Evolutionary conservation across 2,329 filamentous ascomycete species (phyloP).

Genomic region (Trichoderma atroviride): DNA sequence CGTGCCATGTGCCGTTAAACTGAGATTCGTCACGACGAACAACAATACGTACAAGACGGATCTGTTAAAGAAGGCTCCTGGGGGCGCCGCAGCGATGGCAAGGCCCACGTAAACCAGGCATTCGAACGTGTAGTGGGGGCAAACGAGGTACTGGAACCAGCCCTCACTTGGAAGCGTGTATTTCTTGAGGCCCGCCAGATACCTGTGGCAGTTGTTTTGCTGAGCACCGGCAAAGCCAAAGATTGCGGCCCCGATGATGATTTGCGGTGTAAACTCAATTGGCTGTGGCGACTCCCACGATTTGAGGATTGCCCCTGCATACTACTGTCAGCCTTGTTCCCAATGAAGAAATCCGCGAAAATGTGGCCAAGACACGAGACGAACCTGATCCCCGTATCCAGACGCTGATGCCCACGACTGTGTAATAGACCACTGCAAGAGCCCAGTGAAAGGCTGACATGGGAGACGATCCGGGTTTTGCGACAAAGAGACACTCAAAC

Average conservation of each 20-base stretch:
- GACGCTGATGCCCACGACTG: slow-evolving; percentile 70
- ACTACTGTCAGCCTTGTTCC: not conserved
- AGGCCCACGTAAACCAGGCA: slow-evolving; percentile 82
- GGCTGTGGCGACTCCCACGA: slow-evolving; percentile 36
- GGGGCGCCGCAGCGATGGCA: slow-evolving; percentile 71
- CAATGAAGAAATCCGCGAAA: not conserved
- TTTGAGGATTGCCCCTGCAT: slow-evolving; percentile 39
- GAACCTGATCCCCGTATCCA: slow-evolving; percentile 83
- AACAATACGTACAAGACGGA: slow-evolving; percentile 70
- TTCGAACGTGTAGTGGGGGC: slow-evolving; percentile 91
- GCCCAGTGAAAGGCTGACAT: slow-evolving; percentile 90
- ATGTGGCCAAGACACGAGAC: slow-evolving; percentile 32
- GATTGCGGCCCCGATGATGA: slow-evolving; percentile 55
- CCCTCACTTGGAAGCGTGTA: slow-evolving; percentile 79
- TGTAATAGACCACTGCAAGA: slow-evolving; percentile 77
- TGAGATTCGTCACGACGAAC: slow-evolving; percentile 80
- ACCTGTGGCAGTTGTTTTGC: slow-evolving; percentile 73
- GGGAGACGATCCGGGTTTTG: slow-evolving; percentile 63
- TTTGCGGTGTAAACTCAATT: slow-evolving; percentile 33
- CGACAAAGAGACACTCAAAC: slow-evolving; percentile 70
- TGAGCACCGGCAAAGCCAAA: slow-evolving; percentile 71
- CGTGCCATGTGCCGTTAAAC: slow-evolving; percentile 76
- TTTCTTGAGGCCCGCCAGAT: slow-evolving; percentile 72
- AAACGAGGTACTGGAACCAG: slow-evolving; percentile 72
- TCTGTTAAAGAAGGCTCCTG: slow-evolving; percentile 66